Conservation (phyloP, 2,329 filamentous ascomycete genomes). For the Penicillium olsonii region DNA sequence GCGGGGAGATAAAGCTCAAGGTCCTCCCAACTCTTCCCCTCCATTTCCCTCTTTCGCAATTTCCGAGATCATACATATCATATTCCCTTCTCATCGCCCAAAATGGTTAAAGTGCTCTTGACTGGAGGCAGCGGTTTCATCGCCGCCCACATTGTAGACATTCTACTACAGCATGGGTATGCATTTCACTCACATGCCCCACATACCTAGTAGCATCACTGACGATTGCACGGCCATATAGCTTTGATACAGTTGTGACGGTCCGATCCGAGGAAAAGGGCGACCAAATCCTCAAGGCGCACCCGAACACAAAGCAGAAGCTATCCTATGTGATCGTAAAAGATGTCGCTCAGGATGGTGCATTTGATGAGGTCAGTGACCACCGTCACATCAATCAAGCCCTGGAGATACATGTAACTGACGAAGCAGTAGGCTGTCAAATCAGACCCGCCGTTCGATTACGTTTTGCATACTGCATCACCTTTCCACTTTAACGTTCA, state of each 20-base stretch:
- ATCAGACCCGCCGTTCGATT: slow-evolving; percentile 67
- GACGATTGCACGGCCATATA: slow-evolving; percentile 23
- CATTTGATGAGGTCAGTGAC: slow-evolving; percentile 61
- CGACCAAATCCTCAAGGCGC: slow-evolving; percentile 58
- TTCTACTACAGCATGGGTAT: slow-evolving; percentile 56
- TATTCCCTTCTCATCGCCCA: slow-evolving; percentile 8
- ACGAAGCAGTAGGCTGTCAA: slow-evolving; percentile 49
- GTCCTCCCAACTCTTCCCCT: slow-evolving; percentile 1
- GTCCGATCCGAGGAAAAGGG: slow-evolving; percentile 64
- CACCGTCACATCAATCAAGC: not conserved
- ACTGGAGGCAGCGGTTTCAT: slow-evolving; percentile 64
- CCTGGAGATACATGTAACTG: slow-evolving; percentile 5
- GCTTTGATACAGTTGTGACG: slow-evolving; percentile 64
- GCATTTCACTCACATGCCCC: not conserved
- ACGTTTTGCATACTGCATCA: slow-evolving; percentile 72
- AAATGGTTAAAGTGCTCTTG: slow-evolving; percentile 45
- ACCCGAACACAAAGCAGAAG: slow-evolving; percentile 55
- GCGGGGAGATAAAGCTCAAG: slow-evolving; percentile 21
- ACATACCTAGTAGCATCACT: slow-evolving; percentile 11
- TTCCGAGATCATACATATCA: not conserved
- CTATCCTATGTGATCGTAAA: slow-evolving; percentile 68
- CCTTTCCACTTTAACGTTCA: slow-evolving; percentile 74
- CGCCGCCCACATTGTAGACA: slow-evolving; percentile 64
- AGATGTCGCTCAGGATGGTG: slow-evolving; percentile 69
- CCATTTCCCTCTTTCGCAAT: not conserved